Evolutionary conservation across 768 basidiomycete genomes (phyloP).

Genomic region (Porphyrellus cyaneotinctus): DNA sequence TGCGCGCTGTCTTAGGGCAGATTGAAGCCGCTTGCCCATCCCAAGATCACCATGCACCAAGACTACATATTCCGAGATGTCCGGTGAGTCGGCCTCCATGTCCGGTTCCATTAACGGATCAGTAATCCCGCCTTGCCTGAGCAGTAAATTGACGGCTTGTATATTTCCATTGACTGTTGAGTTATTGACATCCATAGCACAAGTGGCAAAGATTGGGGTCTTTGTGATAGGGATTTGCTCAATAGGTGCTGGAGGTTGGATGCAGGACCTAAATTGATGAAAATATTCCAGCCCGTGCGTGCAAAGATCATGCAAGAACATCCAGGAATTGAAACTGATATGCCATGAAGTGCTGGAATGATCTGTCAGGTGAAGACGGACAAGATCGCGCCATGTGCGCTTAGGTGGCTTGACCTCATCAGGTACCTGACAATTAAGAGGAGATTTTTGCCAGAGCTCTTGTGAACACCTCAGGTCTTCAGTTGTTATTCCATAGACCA

Average conservation of each 20-base stretch:
- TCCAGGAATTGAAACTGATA: not conserved
- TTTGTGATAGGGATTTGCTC: not conserved
- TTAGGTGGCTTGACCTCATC: not conserved
- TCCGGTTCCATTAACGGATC: not conserved
- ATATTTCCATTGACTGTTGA: conserved; percentile 4
- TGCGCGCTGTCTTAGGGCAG: not conserved
- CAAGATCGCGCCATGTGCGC: not conserved
- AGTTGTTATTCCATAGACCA: not conserved
- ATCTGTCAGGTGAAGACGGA: not conserved
- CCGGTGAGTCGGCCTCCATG: not conserved
- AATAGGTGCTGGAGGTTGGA: not conserved
- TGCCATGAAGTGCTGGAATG: no score
- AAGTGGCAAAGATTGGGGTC: not conserved
- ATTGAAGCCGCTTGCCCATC: not conserved
- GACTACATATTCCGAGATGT: not conserved
- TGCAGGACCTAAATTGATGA: not conserved
- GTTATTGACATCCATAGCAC: not conserved
- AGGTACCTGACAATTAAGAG: no score
- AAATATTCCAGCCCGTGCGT: not conserved
- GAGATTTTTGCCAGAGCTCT: not conserved
- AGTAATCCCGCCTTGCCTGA: not conserved
- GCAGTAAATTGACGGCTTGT: not conserved
- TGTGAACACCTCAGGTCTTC: not conserved
- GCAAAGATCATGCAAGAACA: not conserved
- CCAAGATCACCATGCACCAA: not conserved